Conservation (phyloP, 2,329 filamentous ascomycete genomes). For the Mollisiaceae sp. region DNA sequence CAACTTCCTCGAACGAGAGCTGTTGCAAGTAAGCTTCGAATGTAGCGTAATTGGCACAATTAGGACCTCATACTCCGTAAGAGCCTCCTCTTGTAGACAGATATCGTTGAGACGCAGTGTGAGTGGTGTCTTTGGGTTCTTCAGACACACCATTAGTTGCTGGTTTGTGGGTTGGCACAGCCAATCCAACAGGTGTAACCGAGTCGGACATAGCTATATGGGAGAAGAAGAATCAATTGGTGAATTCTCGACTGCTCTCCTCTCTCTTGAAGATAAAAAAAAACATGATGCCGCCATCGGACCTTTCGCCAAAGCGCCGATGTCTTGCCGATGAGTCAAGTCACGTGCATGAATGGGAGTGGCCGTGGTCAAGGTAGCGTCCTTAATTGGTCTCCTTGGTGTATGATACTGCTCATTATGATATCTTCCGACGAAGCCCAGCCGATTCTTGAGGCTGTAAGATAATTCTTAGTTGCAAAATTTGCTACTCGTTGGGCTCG, state of each 20-base stretch:
- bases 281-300: background rate
- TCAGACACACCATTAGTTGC: constrained; percentile 24
- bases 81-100: constrained; percentile 67
- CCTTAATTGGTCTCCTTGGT: background rate
- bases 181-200: constrained; percentile 31
- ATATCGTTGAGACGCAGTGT: constrained; percentile 62
- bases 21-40: constrained; percentile 44
- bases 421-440: background rate
- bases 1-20: constrained; percentile 87
- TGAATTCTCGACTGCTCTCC: background rate
- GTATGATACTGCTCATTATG: background rate
- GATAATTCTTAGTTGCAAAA: too few species aligned
- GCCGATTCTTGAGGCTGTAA: background rate
- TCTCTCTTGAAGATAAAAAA: background rate
- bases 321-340: constrained; percentile 1
- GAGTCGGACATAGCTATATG: constrained; percentile 29
- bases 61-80: constrained; percentile 57
- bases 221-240: background rate
- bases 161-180: constrained; percentile 32
- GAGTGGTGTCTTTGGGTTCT: constrained; percentile 34
- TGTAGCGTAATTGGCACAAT: constrained; percentile 22
- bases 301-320: background rate
- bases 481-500: background rate
- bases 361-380: background rate
- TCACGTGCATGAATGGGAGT: background rate